Conservation (phyloP, 495 filamentous ascomycete species). For the Bryoglossum gracile region DNA sequence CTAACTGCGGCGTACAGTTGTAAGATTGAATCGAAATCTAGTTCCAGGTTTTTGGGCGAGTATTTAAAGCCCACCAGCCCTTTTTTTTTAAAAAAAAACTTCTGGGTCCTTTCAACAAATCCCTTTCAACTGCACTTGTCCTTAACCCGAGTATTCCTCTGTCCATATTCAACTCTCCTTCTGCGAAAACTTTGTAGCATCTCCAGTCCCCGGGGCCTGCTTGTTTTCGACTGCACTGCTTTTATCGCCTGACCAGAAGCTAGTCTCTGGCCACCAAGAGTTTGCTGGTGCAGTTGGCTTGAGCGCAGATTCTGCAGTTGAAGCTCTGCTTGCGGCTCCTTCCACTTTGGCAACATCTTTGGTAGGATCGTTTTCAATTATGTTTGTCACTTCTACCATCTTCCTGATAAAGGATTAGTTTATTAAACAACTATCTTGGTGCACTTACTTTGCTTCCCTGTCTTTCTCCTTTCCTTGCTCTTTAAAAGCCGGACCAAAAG, state of each 20-base stretch:
- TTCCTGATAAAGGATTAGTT: slow-evolving; percentile 12
- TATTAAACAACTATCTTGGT: not conserved
- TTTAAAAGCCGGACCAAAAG: slow-evolving; percentile 34
- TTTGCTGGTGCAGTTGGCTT: slow-evolving; percentile 5
- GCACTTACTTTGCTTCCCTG: slow-evolving; percentile 1
- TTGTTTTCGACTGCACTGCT: too few species aligned
- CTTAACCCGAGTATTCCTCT: too few species aligned
- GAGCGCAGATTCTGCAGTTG: slow-evolving; percentile 8
- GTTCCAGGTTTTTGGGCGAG: too few species aligned
- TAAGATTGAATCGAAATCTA: too few species aligned
- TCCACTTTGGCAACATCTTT: slow-evolving; percentile 7
- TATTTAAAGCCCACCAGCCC: too few species aligned
- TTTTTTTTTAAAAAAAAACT: too few species aligned
- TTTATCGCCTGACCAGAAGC: slow-evolving; percentile 13
- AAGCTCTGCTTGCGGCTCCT: slow-evolving; percentile 2
- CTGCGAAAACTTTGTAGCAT: too few species aligned
- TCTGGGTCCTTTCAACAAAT: too few species aligned
- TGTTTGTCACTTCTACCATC: slow-evolving; percentile 2
- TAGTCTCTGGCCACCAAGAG: slow-evolving; percentile 18
- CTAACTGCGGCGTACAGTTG: too few species aligned
- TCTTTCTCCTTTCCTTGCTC: slow-evolving; percentile 30
- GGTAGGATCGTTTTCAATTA: not conserved
- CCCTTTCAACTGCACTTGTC: too few species aligned
- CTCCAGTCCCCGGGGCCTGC: too few species aligned
- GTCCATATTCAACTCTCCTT: too few species aligned